Evolutionary conservation across 495 filamentous ascomycete genomes (phyloP).

Genomic region (Aspergillus egyptiacus): DNA sequence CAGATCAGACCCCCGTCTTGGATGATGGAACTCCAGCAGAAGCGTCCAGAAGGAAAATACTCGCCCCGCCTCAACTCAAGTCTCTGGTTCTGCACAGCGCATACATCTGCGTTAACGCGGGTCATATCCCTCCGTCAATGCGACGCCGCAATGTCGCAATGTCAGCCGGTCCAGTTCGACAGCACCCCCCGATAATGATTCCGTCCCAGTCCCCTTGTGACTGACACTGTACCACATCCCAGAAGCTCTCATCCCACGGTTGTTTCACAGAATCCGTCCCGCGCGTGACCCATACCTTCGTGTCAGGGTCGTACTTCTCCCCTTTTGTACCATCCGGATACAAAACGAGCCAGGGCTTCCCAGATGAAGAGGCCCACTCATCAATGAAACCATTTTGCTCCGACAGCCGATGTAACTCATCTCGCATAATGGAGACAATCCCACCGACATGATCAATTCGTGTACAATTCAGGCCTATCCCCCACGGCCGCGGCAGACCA

Average conservation of each 20-base stretch:
- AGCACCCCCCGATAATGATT: slow-evolving; percentile 18
- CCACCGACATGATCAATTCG: slow-evolving; percentile 46
- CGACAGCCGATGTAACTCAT: slow-evolving; percentile 28
- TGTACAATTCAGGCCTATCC: slow-evolving; percentile 64
- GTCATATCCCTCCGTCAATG: slow-evolving; percentile 15
- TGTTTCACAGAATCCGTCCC: slow-evolving; percentile 2
- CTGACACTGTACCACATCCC: slow-evolving; percentile 13
- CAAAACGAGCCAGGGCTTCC: slow-evolving; percentile 48
- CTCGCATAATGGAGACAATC: slow-evolving; percentile 44
- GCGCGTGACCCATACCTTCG: slow-evolving; percentile 47
- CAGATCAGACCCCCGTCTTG: too few species aligned
- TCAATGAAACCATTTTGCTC: slow-evolving; percentile 19
- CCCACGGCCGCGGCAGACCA: slow-evolving; percentile 43
- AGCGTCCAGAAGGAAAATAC: too few species aligned
- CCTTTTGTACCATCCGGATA: slow-evolving; percentile 67
- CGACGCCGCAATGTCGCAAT: slow-evolving; percentile 13
- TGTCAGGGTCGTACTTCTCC: slow-evolving; percentile 57
- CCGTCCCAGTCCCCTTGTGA: slow-evolving; percentile 15
- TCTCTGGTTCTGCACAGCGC: too few species aligned
- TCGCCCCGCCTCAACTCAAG: too few species aligned
- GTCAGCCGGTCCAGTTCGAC: slow-evolving; percentile 16
- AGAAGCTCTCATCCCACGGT: slow-evolving; percentile 21
- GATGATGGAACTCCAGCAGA: too few species aligned
- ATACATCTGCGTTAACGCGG: too few species aligned
- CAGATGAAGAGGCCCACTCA: slow-evolving; percentile 21